phyloP scores from a whole-genome alignment of 441 rosid genomes.

The Euphorbia corollata region DNA sequence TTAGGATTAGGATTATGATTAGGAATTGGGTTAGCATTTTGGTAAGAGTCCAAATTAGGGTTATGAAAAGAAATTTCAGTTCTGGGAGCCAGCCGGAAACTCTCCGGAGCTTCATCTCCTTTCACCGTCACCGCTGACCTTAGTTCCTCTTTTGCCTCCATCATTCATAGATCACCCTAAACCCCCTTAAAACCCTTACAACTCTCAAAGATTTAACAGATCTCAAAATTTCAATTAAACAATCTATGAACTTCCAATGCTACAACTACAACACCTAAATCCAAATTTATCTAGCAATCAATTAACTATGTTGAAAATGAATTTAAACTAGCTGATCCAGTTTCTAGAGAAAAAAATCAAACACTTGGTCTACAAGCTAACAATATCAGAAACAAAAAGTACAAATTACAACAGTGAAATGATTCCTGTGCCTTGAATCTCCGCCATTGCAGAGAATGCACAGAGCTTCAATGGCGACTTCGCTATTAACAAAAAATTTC shows the following conservation, averaged over 20 bases:
- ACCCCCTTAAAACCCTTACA: constrained; percentile 30
- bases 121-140: constrained; percentile 42
- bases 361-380: constrained; percentile 16
- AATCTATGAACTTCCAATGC: constrained; percentile 16
- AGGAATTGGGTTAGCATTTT: background rate
- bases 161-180: constrained; percentile 31
- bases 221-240: constrained; percentile 21
- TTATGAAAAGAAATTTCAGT: constrained; percentile 35
- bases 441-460: constrained; percentile 37
- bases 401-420: constrained; percentile 9
- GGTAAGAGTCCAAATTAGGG: background rate
- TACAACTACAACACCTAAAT: constrained; percentile 17
- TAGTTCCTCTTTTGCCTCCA: constrained; percentile 59
- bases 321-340: constrained; percentile 12
- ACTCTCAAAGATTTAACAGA: constrained; percentile 31
- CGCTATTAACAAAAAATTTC: constrained; percentile 13
- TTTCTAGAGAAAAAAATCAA: background rate
- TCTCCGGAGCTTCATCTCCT: constrained; percentile 44
- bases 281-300: constrained; percentile 4
- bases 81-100: constrained; percentile 47
- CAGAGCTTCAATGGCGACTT: constrained; percentile 42
- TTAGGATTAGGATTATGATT: background rate
- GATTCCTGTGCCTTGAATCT: constrained; percentile 28
- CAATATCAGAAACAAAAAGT: constrained; percentile 26
- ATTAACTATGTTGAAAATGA: constrained; percentile 11